Percentiles rank a stretch among this genome's conserved stretches.
Evolutionary conservation across 495 filamentous ascomycete species (phyloP).

Genomic region (Pseudomonodictys pantanalensis): DNA sequence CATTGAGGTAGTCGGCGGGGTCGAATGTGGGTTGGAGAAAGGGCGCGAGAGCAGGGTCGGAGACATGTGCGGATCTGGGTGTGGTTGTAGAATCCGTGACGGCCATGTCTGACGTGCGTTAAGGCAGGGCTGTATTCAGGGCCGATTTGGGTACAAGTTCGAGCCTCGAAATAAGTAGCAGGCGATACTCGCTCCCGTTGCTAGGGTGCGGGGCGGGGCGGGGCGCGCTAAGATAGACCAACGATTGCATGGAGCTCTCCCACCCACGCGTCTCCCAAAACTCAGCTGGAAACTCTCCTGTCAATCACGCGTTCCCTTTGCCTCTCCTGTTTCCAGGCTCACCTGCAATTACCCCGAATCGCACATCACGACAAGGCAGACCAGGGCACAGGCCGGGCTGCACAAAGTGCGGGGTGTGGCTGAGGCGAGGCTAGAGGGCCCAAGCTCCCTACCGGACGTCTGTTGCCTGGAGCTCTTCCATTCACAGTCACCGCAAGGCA

Average conservation of each 20-base stretch:
- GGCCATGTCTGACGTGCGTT: slow-evolving; percentile 24
- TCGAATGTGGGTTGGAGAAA: slow-evolving; percentile 76
- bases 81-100: slow-evolving; percentile 3
- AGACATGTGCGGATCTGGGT: slow-evolving; percentile 48
- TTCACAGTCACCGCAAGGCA: background rate
- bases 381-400: background rate
- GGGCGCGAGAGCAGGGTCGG: slow-evolving; percentile 59
- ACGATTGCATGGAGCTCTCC: background rate
- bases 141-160: no score
- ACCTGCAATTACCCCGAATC: no score
- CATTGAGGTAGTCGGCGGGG: slow-evolving; percentile 77
- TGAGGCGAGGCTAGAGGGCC: background rate
- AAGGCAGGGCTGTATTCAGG: no score
- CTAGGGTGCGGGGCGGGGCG: background rate
- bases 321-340: no score
- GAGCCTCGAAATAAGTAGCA: no score
- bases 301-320: no score
- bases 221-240: background rate
- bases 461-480: slow-evolving; percentile 4
- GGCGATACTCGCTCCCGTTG: background rate
- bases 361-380: background rate
- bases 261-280: background rate
- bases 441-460: background rate
- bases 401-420: background rate
- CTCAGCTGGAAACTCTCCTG: no score